Conservation (phyloP, 768 basidiomycete species). For the Hebeloma cylindrosporum region DNA sequence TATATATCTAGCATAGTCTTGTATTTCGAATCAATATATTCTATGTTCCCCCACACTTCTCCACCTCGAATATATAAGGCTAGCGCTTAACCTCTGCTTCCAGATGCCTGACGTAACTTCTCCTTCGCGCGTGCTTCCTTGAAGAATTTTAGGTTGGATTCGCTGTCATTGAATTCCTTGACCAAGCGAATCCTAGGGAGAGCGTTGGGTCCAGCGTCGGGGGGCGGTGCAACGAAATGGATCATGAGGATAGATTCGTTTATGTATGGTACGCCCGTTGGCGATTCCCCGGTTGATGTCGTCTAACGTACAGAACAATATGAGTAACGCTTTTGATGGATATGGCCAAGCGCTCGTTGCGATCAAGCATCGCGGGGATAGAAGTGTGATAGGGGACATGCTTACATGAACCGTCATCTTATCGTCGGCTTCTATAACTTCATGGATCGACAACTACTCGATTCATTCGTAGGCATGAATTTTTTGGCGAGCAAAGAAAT, state of each 20-base stretch:
- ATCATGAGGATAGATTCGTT: conserved; percentile 26
- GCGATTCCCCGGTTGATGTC: conserved; percentile 23
- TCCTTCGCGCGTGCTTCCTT: conserved; percentile 28
- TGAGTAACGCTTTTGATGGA: not conserved
- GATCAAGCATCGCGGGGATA: not conserved
- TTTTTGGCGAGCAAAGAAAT: not conserved
- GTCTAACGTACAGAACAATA: conserved; percentile 17
- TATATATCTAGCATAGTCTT: too few species aligned
- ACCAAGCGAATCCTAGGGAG: conserved; percentile 27
- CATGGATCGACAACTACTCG: conserved; percentile 21
- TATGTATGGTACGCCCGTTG: conserved; percentile 22
- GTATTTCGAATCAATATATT: too few species aligned
- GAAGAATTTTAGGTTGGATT: conserved; percentile 26
- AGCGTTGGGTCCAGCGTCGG: conserved; percentile 10
- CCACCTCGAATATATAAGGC: too few species aligned
- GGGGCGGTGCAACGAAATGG: conserved; percentile 20
- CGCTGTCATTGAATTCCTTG: conserved; percentile 35
- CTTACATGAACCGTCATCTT: conserved; percentile 21
- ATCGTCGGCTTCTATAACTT: conserved; percentile 18
- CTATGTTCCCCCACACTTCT: too few species aligned
- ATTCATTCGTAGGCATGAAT: not conserved
- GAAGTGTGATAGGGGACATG: conserved; percentile 1
- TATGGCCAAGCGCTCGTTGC: not conserved
- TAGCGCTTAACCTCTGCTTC: too few species aligned
- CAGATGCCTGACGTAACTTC: too few species aligned